Evolutionary conservation across 208 protist species (phyloP), one percentile per base, ranked within the genome.

Genomic region (Crithidia expoeki): DNA sequence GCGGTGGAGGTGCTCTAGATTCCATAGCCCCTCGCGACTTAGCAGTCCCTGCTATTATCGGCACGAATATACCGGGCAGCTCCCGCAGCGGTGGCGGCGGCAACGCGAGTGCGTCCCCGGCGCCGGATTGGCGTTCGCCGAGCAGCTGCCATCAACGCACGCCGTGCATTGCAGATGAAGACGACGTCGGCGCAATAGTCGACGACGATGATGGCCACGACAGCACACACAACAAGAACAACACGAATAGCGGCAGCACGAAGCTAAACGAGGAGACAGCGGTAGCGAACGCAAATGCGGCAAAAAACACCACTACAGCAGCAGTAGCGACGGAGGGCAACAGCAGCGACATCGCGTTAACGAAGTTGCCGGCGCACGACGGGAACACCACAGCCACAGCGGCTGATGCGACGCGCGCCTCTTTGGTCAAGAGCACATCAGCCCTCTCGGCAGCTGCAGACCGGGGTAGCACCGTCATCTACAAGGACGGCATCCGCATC

Each of bases 91-190:
- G 49, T 16, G 23, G 34, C 25, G 38, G 25, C 7, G 50, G 61
- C 10, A 25, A 47, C 21, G 44, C 27, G 4, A 68, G 42, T 36
- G 36, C 71, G 4, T 46, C 71, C 0, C 63, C 56, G 34, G 44
- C 63, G 11, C 61, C 67, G 23, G 83, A 81, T 30, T 79, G 79
- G 78, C 36, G 67, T 21, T 88, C 87, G 27, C 86, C 86, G 12
- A 53, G 65, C 30, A 88, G 83, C 72, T 84, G 82, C 38, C 89
- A 95, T 53, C 85, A 92, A 60, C 89, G 89, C 64, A 95, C 89
- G 14, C 84, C 89, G 12, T 85, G 80, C 60, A 89, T 95, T 68
- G 70, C 90, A 25, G 89, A 83, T 17, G 83, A 82, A 28, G 86
- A 95, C 38, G 86, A 90, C 32, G 79, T 83, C 2, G 69, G 49